These are phyloP conservation scores for Scleroderma citrinum DNA, from an alignment of 768 basidiomycete genomes.

Conservation along the genomic window DNA sequence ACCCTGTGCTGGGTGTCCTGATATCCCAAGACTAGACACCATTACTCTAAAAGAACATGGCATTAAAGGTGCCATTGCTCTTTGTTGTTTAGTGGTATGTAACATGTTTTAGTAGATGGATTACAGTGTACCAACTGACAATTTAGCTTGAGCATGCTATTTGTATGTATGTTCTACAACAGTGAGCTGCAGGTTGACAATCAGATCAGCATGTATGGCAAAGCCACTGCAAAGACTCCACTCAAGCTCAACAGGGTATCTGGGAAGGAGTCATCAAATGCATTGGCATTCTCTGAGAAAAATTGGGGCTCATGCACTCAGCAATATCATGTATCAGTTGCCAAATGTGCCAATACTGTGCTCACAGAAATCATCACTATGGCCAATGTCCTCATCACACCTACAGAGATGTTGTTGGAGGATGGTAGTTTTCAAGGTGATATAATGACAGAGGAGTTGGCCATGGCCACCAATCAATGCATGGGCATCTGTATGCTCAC, in stretches of 20 bases:
- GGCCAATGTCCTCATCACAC: background rate
- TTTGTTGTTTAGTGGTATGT: background rate
- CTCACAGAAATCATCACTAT: background rate
- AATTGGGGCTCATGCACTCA: background rate
- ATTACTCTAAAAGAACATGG: background rate
- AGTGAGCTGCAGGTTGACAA: background rate
- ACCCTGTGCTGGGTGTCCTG: background rate
- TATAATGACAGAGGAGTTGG: background rate
- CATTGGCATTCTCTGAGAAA: background rate
- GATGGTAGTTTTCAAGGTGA: no score
- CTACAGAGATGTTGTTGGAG: background rate
- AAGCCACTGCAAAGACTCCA: background rate
- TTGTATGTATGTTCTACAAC: background rate
- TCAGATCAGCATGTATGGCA: background rate
- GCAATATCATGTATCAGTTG: background rate
- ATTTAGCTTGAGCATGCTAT: background rate
- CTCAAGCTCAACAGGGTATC: slow-evolving; percentile 1
- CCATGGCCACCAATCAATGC: background rate
- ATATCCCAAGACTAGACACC: background rate
- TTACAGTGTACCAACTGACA: no score
- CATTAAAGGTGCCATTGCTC: background rate
- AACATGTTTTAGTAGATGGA: no score
- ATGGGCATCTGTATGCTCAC: background rate
- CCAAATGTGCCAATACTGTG: background rate
- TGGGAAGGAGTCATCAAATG: background rate